Base-by-base conservation (phyloP, 2,329 filamentous ascomycete species). In the Fusarium sp. region DNA sequence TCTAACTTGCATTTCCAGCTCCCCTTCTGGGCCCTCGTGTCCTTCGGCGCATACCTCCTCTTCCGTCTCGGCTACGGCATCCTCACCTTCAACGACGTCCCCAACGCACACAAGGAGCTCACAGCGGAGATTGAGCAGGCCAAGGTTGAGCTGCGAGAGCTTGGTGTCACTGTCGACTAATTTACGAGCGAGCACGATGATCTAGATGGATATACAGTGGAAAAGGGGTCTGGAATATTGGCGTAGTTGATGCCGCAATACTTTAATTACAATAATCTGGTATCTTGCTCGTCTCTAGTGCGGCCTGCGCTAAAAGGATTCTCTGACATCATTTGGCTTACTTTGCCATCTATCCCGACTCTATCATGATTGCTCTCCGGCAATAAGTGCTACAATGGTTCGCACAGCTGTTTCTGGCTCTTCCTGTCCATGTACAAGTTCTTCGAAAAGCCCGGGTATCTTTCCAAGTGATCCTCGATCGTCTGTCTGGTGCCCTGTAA, bases 11-110 rank as follows among this genome's bases (percentile, higher is more conserved):
- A 8, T 1, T 0, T 1, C 2, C 72, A 97, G 94, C 87, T 98
- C 46, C 96, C 96, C 57, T 92, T 97, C 83, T 99, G 95, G 92
- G 89, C 88, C 45, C 85, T 98, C 73, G 92, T 99, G 70, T 90
- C 92, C 21, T 94, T 98, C 77, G 96, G 94, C 80, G 91, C 94
- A 66, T 94, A 94, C 81, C 90, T 99, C 20, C 90, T 99, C 69
- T 93, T 91, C 83, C 93, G 93, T 74, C 91, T 99, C 66, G 96
- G 96, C 74, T 91, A 89, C 83, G 96, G 96, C 69, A 92, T 99
- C 73, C 85, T 97, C 77, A 97, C 93, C 58, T 99, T 99, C 87
- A 96, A 97, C 84, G 94, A 98, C 80, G 93, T 96, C 47, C 94
- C 95, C 54, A 87, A 93, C 65, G 96, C 96, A 51, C 91, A 98